Evolutionary conservation across 108 stramenopile genomes (phyloP).

Genomic region (Skeletonema tropicum): DNA sequence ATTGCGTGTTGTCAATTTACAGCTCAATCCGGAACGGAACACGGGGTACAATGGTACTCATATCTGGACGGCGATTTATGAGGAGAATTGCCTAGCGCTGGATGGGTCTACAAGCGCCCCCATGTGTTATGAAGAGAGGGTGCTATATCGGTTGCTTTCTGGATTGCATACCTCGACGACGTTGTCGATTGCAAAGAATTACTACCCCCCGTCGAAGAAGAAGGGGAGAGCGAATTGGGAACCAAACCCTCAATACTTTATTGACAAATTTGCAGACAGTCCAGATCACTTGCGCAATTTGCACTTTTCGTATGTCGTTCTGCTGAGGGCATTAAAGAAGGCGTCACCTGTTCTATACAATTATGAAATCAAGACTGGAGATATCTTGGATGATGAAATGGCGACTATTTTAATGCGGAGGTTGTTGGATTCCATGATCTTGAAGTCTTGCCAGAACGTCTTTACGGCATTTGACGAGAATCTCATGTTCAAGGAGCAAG

Average conservation of each 20-base stretch:
- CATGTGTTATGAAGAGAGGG: slow-evolving; percentile 92
- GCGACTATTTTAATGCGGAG: slow-evolving; percentile 69
- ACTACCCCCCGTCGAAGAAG: slow-evolving; percentile 86
- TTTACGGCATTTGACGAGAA: slow-evolving; percentile 95
- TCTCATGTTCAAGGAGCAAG: slow-evolving; percentile 83
- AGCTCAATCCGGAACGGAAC: slow-evolving; percentile 91
- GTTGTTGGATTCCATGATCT: slow-evolving; percentile 78
- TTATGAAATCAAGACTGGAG: slow-evolving; percentile 82
- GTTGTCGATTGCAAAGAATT: slow-evolving; percentile 87
- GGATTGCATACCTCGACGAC: slow-evolving; percentile 92
- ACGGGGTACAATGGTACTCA: slow-evolving; percentile 95
- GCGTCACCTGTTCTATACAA: slow-evolving; percentile 74
- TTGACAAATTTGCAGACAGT: slow-evolving; percentile 77
- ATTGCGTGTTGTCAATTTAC: slow-evolving; percentile 82
- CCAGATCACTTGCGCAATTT: slow-evolving; percentile 92
- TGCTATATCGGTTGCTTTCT: slow-evolving; percentile 86
- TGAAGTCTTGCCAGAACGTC: slow-evolving; percentile 75
- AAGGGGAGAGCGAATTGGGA: slow-evolving; percentile 77
- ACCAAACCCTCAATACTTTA: slow-evolving; percentile 86
- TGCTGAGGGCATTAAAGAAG: slow-evolving; percentile 87
- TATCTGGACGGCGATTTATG: slow-evolving; percentile 92
- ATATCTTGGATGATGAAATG: slow-evolving; percentile 83
- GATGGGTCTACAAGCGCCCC: slow-evolving; percentile 36
- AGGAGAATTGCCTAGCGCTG: slow-evolving; percentile 87
- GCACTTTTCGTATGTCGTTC: slow-evolving; percentile 93